Evolutionary conservation across 2,329 filamentous ascomycete species (phyloP).

Genomic region (Diaporthe aspalathi): DNA sequence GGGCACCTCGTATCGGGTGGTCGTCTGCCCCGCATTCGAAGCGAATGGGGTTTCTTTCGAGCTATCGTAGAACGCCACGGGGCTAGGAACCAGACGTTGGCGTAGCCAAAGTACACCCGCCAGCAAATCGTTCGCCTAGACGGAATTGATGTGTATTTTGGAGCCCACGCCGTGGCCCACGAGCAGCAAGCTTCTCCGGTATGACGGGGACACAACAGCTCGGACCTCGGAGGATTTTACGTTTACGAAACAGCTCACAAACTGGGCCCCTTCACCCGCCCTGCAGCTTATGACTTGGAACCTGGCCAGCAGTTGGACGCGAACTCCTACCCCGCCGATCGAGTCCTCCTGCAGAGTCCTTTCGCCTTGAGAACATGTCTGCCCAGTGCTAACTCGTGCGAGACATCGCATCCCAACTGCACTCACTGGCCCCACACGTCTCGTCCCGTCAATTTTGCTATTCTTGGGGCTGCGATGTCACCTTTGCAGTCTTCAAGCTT

Average conservation of each 20-base stretch:
- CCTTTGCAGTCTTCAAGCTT: background rate
- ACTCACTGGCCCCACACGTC: background rate
- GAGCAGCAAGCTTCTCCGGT: conserved; percentile 28
- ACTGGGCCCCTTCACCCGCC: conserved; percentile 16
- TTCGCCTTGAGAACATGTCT: background rate
- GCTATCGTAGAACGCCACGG: background rate
- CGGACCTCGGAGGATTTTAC: conserved; percentile 19
- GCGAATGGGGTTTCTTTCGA: background rate
- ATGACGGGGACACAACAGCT: conserved; percentile 25
- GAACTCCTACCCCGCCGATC: conserved; percentile 2
- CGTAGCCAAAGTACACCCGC: conserved; percentile 2
- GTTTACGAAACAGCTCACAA: background rate
- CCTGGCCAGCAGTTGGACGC: conserved; percentile 24
- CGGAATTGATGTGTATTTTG: background rate
- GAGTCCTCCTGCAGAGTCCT: background rate
- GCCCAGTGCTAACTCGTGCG: no score
- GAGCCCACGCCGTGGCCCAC: conserved; percentile 7
- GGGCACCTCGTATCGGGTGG: conserved; percentile 15
- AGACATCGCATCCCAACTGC: background rate
- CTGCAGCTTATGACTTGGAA: conserved; percentile 25
- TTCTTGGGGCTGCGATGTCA: conserved; percentile 1
- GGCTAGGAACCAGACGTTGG: background rate
- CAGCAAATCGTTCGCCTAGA: background rate
- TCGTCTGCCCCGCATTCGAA: conserved; percentile 8
- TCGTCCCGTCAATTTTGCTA: conserved; percentile 1